A percentile compares a stretch with the other conserved stretches of the same genome.
Conservation (phyloP, 108 stramenopile species). For the Pseudonitzschia multiseries region DNA sequence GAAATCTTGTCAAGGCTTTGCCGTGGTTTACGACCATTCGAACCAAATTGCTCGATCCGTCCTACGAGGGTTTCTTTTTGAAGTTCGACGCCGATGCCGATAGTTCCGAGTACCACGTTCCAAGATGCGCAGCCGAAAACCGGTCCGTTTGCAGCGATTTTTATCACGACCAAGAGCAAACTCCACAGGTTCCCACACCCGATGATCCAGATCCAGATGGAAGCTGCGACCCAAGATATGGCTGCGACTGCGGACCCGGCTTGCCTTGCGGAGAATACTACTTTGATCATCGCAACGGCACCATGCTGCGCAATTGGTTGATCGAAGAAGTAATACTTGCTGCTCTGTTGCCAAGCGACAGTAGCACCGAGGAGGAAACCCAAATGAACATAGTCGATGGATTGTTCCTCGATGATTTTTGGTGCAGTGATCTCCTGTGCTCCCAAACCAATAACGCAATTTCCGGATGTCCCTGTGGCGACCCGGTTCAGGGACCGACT, state of each 20-base stretch:
- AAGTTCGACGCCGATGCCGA: background rate
- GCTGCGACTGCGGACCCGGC: background rate
- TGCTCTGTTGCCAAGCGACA: background rate
- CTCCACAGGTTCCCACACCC: constrained; percentile 4
- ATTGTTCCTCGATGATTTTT: constrained; percentile 17
- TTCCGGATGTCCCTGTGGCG: constrained; percentile 24
- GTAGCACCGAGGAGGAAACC: background rate
- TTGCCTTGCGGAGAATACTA: constrained; percentile 9
- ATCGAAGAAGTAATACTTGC: background rate
- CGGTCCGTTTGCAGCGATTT: background rate
- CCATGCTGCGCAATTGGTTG: background rate
- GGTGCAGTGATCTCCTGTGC: constrained; percentile 26
- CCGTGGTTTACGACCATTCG: constrained; percentile 16
- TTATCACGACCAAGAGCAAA: constrained; percentile 5
- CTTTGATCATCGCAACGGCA: constrained; percentile 7
- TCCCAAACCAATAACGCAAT: constrained; percentile 1
- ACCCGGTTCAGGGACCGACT: constrained; percentile 33
- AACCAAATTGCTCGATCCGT: constrained; percentile 8
- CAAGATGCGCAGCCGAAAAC: constrained; percentile 6
- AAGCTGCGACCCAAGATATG: background rate
- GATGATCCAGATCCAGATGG: background rate
- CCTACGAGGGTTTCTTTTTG: constrained; percentile 9
- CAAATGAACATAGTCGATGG: background rate
- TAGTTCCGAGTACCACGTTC: background rate
- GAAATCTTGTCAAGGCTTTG: constrained; percentile 17